A percentile compares a stretch with the other conserved stretches of the same genome.
Conservation (phyloP, 116 monocot genomes). For the Papilionanthe hybrid region DNA sequence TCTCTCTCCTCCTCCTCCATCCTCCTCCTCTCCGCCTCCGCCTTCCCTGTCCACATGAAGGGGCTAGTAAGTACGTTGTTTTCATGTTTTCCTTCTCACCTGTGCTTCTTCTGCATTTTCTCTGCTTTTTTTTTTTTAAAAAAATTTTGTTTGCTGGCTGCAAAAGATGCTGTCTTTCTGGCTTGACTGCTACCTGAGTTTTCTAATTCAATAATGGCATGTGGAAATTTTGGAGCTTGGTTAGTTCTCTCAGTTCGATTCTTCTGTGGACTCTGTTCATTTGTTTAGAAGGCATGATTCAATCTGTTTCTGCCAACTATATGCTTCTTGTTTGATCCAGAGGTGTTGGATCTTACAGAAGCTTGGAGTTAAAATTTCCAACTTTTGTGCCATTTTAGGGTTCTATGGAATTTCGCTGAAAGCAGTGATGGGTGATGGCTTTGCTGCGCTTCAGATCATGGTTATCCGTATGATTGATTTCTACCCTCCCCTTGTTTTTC, state of each 20-base stretch:
- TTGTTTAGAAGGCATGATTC: neutral
- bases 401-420: too few species aligned
- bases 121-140: neutral
- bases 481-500: slow-evolving; percentile 8
- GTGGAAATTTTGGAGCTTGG: neutral
- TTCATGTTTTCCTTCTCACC: slow-evolving; percentile 6
- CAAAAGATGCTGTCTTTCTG: neutral
- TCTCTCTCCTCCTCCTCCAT: neutral
- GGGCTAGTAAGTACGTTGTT: slow-evolving; percentile 79
- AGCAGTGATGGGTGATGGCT: too few species aligned
- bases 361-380: too few species aligned
- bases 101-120: neutral
- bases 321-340: too few species aligned
- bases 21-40: neutral
- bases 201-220: neutral
- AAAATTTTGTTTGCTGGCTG: neutral
- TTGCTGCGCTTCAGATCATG: too few species aligned
- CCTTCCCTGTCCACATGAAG: slow-evolving; percentile 37
- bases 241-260: neutral
- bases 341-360: too few species aligned
- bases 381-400: too few species aligned
- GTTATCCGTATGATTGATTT: neutral
- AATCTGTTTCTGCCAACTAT: neutral
- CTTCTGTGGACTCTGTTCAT: neutral
- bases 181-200: neutral